Evolutionary conservation across 805 yeast genomes (phyloP).

Genomic region (Clavispora asparagi): DNA sequence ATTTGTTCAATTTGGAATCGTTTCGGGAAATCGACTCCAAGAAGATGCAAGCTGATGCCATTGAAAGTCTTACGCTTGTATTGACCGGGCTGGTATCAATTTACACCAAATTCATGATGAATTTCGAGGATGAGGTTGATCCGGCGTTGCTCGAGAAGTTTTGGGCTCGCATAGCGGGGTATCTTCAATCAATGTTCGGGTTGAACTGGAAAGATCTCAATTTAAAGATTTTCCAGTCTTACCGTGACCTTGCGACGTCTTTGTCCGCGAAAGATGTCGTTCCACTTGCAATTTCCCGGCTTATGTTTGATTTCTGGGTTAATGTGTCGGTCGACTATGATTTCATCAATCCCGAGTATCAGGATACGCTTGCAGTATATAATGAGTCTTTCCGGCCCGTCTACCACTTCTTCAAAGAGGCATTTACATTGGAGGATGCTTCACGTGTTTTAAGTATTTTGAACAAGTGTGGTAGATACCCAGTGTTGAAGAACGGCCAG

Average conservation of each 20-base stretch:
- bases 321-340: conserved; percentile 35
- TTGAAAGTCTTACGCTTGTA: conserved; percentile 59
- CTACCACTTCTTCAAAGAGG: conserved; percentile 27
- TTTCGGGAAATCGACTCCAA: conserved; percentile 7
- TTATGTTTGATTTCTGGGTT: conserved; percentile 49
- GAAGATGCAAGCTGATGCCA: conserved; percentile 35
- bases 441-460: conserved; percentile 53
- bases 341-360: conserved; percentile 44
- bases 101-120: conserved; percentile 46
- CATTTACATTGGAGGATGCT: conserved; percentile 32
- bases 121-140: conserved; percentile 22
- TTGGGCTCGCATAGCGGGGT: conserved; percentile 57
- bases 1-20: conserved; percentile 31
- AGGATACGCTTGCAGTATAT: conserved; percentile 55
- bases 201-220: conserved; percentile 49
- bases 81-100: conserved; percentile 64
- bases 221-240: conserved; percentile 49
- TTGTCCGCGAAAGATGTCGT: conserved; percentile 14
- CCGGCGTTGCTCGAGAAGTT: conserved; percentile 18
- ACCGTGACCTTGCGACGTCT: conserved; percentile 42
- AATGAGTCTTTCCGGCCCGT: conserved; percentile 50
- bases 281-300: conserved; percentile 22
- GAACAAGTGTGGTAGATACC: conserved; percentile 65
- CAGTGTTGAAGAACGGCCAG: conserved; percentile 56
- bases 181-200: conserved; percentile 35